phyloP scores from a whole-genome alignment of 345 rosid species.

The Eucalyptus viminalis region DNA sequence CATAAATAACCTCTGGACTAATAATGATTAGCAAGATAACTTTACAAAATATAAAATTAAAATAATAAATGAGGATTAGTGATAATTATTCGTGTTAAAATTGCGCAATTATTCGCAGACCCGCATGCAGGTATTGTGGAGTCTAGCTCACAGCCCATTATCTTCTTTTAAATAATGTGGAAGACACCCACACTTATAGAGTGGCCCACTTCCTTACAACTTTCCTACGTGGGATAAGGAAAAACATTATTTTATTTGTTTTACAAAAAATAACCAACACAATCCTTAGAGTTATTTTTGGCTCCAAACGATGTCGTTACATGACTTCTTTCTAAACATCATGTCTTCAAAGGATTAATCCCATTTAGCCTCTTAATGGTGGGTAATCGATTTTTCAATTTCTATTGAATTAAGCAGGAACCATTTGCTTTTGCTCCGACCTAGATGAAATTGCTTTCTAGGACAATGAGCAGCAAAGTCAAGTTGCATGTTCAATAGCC shows the following conservation, averaged over 20 bases:
- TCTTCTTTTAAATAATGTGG: too few species aligned
- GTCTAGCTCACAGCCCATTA: too few species aligned
- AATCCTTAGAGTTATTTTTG: background rate
- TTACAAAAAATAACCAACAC: too few species aligned
- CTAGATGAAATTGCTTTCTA: background rate
- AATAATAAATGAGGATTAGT: too few species aligned
- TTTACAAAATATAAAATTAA: too few species aligned
- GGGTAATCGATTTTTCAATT: background rate
- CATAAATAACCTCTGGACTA: too few species aligned
- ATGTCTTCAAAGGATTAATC: background rate
- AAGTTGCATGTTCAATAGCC: background rate
- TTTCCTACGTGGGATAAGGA: too few species aligned
- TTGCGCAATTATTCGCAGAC: accelerated
- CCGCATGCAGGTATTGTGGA: accelerated
- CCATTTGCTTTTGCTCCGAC: background rate
- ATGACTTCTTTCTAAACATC: background rate
- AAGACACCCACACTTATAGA: too few species aligned
- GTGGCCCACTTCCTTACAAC: too few species aligned
- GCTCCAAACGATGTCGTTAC: accelerated
- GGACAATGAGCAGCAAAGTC: background rate
- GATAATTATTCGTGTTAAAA: too few species aligned
- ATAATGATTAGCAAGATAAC: too few species aligned
- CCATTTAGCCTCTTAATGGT: background rate
- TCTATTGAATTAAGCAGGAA: background rate
- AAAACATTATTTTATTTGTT: too few species aligned